Base-by-base conservation (phyloP, 176 grass and related monocot species). In the Oryza nivara region DNA sequence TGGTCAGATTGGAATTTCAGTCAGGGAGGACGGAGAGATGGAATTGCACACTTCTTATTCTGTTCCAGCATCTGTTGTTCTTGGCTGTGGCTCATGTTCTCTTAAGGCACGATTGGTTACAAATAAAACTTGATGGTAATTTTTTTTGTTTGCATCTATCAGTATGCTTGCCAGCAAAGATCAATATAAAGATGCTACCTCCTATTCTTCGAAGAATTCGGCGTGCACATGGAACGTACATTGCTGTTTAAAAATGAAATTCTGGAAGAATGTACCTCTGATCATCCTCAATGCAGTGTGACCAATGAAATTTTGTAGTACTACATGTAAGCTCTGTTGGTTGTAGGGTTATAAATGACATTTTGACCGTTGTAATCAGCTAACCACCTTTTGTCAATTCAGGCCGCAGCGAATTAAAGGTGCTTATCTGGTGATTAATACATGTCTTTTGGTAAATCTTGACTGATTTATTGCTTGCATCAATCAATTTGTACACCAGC, bases 81-180 rank as follows among this genome's bases (percentile, higher is more conserved):
- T 98, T 23, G 85, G 68, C 8, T 95, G 96, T 56, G 89, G 83
- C 20, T 98, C 96, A 12, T 95, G 96, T 75, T 95, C 89, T 76
- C 89, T 95, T 26, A 98, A 95, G 75, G 30, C 65, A 70, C 56
- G 74, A 1, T 30, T 98, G 82, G 12, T 81, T 64, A 87, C 92
- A 74, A 34, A 87, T 68, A 79, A 17, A 35, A 68, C 35, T 64
- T 45, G 19, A 83, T 90, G 65, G 86, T 56, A 46, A 14, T 19
- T 63, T 25, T 67, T 76, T 56, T 44, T 48, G 10, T 48, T 56
- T 58, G 19, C 54, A 58, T 58, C 54, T n/a, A 58, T 20, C 54
- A n/a, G 54, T 79, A 36, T 80, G 34, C 19, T 74, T 43, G 65
- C 46, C 26, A 79, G 19, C 38, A 49, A 9, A 23, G 67, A 38